A percentile compares a stretch with the other conserved stretches of the same genome.
Evolutionary conservation across 768 basidiomycete genomes (phyloP).

Genomic region (Tubosaeta sp.): DNA sequence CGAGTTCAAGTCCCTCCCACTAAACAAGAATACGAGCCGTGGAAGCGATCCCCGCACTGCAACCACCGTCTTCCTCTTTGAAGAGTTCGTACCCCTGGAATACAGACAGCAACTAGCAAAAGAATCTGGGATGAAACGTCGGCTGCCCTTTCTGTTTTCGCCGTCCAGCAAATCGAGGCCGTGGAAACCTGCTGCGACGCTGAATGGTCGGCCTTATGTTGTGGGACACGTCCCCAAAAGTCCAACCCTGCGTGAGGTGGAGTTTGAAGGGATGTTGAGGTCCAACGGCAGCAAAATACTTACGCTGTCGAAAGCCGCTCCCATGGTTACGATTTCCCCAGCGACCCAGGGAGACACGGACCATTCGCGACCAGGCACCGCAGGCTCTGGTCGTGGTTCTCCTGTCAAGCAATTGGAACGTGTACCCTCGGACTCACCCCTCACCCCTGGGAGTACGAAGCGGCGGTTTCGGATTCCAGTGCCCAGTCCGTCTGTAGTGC

Average conservation of each 20-base stretch:
- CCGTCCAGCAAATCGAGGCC: slow-evolving; percentile 43
- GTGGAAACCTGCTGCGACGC: slow-evolving; percentile 80
- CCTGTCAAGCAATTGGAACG: slow-evolving; percentile 24
- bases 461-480: slow-evolving; percentile 62
- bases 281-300: slow-evolving; percentile 45
- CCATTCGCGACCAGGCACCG: slow-evolving; percentile 26
- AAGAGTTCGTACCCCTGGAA: slow-evolving; percentile 91
- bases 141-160: slow-evolving; percentile 67
- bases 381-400: slow-evolving; percentile 12
- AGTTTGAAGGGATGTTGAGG: slow-evolving; percentile 73
- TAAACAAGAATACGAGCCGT: slow-evolving; percentile 20
- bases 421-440: slow-evolving; percentile 24
- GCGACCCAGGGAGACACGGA: slow-evolving; percentile 30
- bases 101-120: slow-evolving; percentile 72
- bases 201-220: slow-evolving; percentile 75
- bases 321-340: slow-evolving; percentile 23
- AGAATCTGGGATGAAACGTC: slow-evolving; percentile 49
- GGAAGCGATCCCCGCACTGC: slow-evolving; percentile 66
- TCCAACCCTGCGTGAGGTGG: slow-evolving; percentile 57
- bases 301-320: slow-evolving; percentile 27
- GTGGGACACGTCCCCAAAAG: slow-evolving; percentile 53
- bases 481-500: slow-evolving; percentile 48
- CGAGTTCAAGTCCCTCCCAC: slow-evolving; percentile 78
- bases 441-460: slow-evolving; percentile 25
- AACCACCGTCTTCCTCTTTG: slow-evolving; percentile 74